These are phyloP conservation scores for Geotrichum histeridarum DNA, from an alignment of 1,139 yeast species.

Conservation along the genomic window DNA sequence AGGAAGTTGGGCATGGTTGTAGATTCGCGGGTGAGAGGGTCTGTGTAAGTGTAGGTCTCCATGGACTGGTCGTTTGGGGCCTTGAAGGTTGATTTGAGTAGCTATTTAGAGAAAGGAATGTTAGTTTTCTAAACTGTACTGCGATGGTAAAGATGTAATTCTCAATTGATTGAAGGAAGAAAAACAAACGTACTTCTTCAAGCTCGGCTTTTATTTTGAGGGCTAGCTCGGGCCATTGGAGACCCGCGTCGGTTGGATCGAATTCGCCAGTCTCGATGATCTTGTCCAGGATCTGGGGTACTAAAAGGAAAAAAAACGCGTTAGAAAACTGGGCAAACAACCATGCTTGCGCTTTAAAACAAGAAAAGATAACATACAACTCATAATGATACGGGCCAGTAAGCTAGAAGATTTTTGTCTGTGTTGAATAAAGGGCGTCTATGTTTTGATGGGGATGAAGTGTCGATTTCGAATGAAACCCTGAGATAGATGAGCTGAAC, in stretches of 20 bases:
- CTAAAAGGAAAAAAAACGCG: not conserved
- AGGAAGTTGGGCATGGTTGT: constrained; percentile 27
- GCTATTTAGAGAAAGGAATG: constrained; percentile 1
- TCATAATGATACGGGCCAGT: not conserved
- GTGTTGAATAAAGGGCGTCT: too few relatives aligned
- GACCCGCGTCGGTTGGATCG: constrained; percentile 1
- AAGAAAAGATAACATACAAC: not conserved
- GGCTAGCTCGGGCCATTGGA: constrained; percentile 7
- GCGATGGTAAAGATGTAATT: not conserved
- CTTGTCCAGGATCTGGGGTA: constrained; percentile 3
- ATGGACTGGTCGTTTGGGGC: constrained; percentile 5
- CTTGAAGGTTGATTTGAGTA: constrained; percentile 4
- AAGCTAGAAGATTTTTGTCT: too few relatives aligned
- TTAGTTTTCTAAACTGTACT: not conserved
- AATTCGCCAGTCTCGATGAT: constrained; percentile 14
- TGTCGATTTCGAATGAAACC: too few relatives aligned
- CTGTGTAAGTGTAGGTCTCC: constrained; percentile 16
- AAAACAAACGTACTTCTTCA: constrained; percentile 9
- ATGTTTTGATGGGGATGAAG: too few relatives aligned
- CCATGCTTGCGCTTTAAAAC: not conserved
- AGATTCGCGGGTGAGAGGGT: constrained; percentile 28
- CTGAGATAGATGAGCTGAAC: too few relatives aligned
- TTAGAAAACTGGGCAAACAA: not conserved
- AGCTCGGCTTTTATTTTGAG: constrained; percentile 6
- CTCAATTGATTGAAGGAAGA: not conserved